These are phyloP conservation scores for Aspergillus viridinutans DNA, from an alignment of 2,329 filamentous ascomycete genomes.

Conservation along the genomic window DNA sequence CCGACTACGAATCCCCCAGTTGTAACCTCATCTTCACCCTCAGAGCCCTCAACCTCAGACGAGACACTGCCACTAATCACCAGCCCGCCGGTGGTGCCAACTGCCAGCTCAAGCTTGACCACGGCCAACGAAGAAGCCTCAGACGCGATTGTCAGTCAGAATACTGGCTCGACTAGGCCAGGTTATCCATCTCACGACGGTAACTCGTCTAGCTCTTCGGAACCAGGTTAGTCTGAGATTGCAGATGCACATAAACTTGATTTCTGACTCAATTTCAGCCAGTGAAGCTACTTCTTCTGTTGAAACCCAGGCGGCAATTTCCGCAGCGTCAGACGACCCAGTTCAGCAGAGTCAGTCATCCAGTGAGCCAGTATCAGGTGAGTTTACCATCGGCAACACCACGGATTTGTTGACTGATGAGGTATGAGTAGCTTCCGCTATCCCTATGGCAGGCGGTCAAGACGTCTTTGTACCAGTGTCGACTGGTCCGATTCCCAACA, in stretches of 20 bases:
- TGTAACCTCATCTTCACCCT: not conserved
- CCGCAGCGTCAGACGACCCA: not conserved
- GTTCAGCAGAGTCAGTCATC: not conserved
- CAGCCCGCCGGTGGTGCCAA: not conserved
- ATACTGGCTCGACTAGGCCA: not conserved
- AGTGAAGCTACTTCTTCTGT: not conserved
- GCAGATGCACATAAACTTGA: not conserved
- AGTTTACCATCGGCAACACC: not conserved
- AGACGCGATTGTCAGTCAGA: not conserved
- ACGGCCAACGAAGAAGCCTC: not conserved
- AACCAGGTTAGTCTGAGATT: not conserved
- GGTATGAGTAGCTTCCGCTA: not conserved
- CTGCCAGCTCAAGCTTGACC: not conserved
- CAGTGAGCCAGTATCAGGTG: not conserved
- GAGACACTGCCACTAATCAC: not conserved
- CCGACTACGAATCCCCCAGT: not conserved
- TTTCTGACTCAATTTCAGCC: not conserved
- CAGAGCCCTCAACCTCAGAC: not conserved
- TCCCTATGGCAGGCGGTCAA: slow-evolving; percentile 30
- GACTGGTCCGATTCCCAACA: slow-evolving; percentile 34
- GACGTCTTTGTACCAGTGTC: slow-evolving; percentile 42
- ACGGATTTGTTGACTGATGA: not conserved
- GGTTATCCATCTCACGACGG: not conserved
- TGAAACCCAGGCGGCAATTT: not conserved
- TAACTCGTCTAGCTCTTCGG: not conserved